phyloP scores from a whole-genome alignment of 2,329 filamentous ascomycete genomes.

The Fusarium tricinctum region DNA sequence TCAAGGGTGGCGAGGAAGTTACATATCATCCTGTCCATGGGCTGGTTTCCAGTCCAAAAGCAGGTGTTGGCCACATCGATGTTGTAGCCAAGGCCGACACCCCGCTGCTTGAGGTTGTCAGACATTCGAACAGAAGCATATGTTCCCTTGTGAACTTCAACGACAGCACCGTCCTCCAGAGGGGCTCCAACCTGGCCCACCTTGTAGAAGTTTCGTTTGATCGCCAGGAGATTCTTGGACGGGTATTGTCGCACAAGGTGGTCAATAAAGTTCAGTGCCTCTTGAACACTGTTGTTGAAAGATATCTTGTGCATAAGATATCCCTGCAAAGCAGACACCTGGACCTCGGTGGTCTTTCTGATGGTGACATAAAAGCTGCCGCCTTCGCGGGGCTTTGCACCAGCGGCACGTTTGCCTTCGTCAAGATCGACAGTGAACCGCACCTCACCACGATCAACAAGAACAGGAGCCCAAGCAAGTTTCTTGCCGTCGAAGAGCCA shows the following conservation, averaged over 20 bases:
- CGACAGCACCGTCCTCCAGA: slow-evolving; percentile 69
- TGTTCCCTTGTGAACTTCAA: slow-evolving; percentile 88
- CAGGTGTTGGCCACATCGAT: slow-evolving; percentile 92
- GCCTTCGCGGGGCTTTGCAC: slow-evolving; percentile 51
- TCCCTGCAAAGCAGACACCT: slow-evolving; percentile 73
- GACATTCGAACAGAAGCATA: slow-evolving; percentile 88
- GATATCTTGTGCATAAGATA: slow-evolving; percentile 74
- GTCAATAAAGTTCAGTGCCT: slow-evolving; percentile 91
- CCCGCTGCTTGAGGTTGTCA: slow-evolving; percentile 63
- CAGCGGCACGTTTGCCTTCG: slow-evolving; percentile 66
- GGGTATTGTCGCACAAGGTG: slow-evolving; percentile 89
- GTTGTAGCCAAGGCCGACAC: slow-evolving; percentile 81
- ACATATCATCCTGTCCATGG: slow-evolving; percentile 57
- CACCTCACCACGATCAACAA: slow-evolving; percentile 63
- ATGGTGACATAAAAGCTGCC: slow-evolving; percentile 74
- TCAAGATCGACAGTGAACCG: slow-evolving; percentile 80
- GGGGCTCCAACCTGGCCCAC: slow-evolving; percentile 61
- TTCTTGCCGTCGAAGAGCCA: slow-evolving; percentile 88
- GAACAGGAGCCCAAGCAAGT: slow-evolving; percentile 78
- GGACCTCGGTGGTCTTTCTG: slow-evolving; percentile 74
- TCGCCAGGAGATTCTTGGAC: slow-evolving; percentile 73
- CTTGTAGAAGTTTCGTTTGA: slow-evolving; percentile 88
- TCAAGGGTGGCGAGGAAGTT: slow-evolving; percentile 54
- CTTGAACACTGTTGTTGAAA: slow-evolving; percentile 77
- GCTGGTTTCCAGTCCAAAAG: slow-evolving; percentile 75